A percentile compares a stretch with the other conserved stretches of the same genome.
phyloP scores from a whole-genome alignment of 2,329 filamentous ascomycete genomes.

The Lachnellula hyalina region DNA sequence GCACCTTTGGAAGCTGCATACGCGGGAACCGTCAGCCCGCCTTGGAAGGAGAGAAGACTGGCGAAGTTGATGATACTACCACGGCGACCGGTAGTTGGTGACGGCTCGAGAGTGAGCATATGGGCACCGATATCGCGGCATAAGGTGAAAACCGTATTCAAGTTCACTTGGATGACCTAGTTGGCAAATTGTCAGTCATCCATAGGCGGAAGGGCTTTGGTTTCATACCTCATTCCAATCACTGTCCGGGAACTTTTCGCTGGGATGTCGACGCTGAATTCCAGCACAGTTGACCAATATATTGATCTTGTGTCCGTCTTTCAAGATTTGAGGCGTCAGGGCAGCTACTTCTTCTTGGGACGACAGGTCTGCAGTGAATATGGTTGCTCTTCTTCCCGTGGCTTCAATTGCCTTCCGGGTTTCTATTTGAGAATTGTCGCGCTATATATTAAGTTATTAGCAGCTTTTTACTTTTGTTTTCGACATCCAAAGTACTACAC shows the following conservation, averaged over 20 bases:
- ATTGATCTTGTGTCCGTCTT: constrained; percentile 39
- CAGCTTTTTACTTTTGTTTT: background rate
- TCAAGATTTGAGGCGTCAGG: constrained; percentile 56
- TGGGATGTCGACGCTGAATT: constrained; percentile 32
- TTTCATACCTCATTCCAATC: constrained; percentile 41
- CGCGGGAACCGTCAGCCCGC: constrained; percentile 80
- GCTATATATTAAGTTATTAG: constrained; percentile 12
- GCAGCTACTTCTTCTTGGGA: constrained; percentile 53
- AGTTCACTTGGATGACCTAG: constrained; percentile 73
- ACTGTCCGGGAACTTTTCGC: constrained; percentile 35
- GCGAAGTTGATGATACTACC: constrained; percentile 82
- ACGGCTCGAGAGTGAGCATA: constrained; percentile 59
- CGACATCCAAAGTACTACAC: constrained; percentile 16
- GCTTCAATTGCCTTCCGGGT: constrained; percentile 57
- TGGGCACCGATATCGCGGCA: constrained; percentile 73
- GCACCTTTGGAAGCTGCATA: constrained; percentile 85
- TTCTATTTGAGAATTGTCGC: constrained; percentile 25
- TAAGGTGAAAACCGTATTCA: constrained; percentile 74
- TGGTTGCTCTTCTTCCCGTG: constrained; percentile 59
- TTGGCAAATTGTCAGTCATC: background rate
- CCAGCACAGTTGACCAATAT: constrained; percentile 44
- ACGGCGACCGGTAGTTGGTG: constrained; percentile 65
- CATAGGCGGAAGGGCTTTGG: constrained; percentile 56
- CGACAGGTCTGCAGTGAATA: constrained; percentile 67
- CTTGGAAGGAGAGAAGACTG: constrained; percentile 82